Base-by-base conservation (phyloP, 371 early-diverging fungal genomes). In the Rhizopus microsporus region DNA sequence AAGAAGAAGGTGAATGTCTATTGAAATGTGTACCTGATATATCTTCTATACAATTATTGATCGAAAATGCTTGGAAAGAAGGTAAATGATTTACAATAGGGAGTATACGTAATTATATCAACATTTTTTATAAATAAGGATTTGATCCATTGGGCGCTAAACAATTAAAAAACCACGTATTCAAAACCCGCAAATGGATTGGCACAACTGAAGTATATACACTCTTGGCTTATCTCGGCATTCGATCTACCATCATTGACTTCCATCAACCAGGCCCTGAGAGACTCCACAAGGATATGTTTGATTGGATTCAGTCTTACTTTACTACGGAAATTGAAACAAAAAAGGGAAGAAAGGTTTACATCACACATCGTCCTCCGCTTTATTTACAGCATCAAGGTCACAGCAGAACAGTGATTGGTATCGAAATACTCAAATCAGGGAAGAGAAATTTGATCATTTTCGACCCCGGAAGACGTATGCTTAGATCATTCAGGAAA, bases 371-470 rank as follows among this genome's bases (percentile, higher is more conserved):
- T 29, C 75, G 74, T 53, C 85, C 86, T 1, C 90, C 92, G 4
- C 68, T 92, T 5, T 92, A 90, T 62, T 70, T 89, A 33, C 92
- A 92, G 65, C 85, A 90, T 56, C 82, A 85, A 40, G 92, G 92
- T 1, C 92, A 90, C 49, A 87, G 88, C 55, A 64, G 85, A 13
- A 88, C 88, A 0, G 77, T 90, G 7, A 67, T 90, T 35, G 92
- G 92, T 8, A 78, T 88, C 5, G 89, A 89, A 59, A 12, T 80
- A 32, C 54, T 77, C 12, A 70, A 69, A 35, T 66, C 65, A 15
- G 81, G 74, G 0, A 75, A 62, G 17, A 56, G 81, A 15, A 81
- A 79, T 45, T 65, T 91, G 15, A 68, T 91, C 43, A 74, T 88
- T 37, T 84, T 89, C 67, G 89, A 91, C 62, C 89, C 91, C 4